Conservation (phyloP, 139 green algal species). For the Chlamydomonas incerta region DNA sequence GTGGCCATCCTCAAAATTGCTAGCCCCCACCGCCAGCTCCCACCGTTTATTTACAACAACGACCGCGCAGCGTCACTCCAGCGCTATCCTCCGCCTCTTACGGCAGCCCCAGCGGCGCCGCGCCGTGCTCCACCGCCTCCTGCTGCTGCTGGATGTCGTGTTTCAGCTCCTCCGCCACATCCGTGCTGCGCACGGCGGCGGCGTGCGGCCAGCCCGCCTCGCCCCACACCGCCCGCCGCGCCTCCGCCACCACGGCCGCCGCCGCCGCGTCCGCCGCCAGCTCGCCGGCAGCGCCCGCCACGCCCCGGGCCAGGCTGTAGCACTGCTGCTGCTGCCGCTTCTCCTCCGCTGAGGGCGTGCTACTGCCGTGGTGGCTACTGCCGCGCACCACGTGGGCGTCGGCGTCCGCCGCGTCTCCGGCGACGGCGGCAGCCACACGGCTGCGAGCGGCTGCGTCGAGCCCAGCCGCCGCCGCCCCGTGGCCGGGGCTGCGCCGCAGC, state of each 20-base stretch:
- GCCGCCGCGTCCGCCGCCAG: background rate
- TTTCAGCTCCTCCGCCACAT: conserved; percentile 20
- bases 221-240: conserved; percentile 22
- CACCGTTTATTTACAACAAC: too few relatives aligned
- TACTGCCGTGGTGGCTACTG: too few relatives aligned
- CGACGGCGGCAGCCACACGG: background rate
- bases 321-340: too few relatives aligned
- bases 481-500: conserved; percentile 1
- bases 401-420: background rate
- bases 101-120: too few relatives aligned
- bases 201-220: conserved; percentile 28
- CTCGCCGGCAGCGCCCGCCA: background rate
- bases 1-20: too few relatives aligned
- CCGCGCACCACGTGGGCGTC: background rate
- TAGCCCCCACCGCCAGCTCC: too few relatives aligned
- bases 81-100: too few relatives aligned
- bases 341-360: too few relatives aligned
- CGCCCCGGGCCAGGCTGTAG: too few relatives aligned
- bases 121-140: background rate
- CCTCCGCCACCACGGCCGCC: background rate
- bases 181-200: background rate
- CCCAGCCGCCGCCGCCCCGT: background rate
- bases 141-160: background rate
- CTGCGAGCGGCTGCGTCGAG: background rate
- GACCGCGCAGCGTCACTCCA: too few relatives aligned